phyloP scores from a whole-genome alignment of 192 early-diverging fungal genomes.

The Coemansia sp. region DNA sequence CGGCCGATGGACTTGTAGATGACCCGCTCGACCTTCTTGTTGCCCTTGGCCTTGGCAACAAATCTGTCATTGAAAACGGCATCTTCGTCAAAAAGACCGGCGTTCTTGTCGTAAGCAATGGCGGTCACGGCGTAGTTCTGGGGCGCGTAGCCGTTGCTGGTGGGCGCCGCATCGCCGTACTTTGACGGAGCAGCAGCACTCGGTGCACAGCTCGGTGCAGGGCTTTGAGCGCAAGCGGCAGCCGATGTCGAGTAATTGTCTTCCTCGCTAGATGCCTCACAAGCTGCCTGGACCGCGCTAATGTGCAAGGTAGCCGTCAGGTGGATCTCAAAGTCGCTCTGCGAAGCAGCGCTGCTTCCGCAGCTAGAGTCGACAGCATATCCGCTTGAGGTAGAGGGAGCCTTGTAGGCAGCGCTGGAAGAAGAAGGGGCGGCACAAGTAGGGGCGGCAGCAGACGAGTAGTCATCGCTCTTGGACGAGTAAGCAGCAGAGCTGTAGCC shows the following conservation, averaged over 20 bases:
- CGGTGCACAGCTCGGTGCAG: neutral
- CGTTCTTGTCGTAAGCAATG: slow-evolving; percentile 6
- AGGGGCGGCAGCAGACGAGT: slow-evolving; percentile 1
- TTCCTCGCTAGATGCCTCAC: slow-evolving; percentile 2
- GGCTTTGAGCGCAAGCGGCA: neutral
- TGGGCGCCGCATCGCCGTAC: neutral
- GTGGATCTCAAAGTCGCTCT: slow-evolving; percentile 9
- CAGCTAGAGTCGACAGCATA: slow-evolving; percentile 1
- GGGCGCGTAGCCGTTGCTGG: neutral
- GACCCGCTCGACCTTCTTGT: slow-evolving; percentile 7
- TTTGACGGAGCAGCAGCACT: slow-evolving; percentile 6
- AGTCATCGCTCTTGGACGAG: slow-evolving; percentile 1
- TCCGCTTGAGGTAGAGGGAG: neutral
- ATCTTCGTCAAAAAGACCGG: neutral
- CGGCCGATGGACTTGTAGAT: slow-evolving; percentile 15
- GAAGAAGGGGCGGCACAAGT: slow-evolving; percentile 5
- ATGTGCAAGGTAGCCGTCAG: slow-evolving; percentile 14
- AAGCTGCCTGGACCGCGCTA: slow-evolving; percentile 5
- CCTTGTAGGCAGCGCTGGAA: neutral
- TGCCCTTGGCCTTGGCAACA: slow-evolving; percentile 1
- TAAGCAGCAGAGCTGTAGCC: neutral
- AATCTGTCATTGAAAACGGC: slow-evolving; percentile 7
- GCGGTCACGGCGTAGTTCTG: neutral
- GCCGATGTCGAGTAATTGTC: neutral
- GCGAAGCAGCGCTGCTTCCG: neutral